These are phyloP conservation scores for Blepharisma japonicum DNA, from an alignment of 73 alveolate genomes.

Conservation along the genomic window DNA sequence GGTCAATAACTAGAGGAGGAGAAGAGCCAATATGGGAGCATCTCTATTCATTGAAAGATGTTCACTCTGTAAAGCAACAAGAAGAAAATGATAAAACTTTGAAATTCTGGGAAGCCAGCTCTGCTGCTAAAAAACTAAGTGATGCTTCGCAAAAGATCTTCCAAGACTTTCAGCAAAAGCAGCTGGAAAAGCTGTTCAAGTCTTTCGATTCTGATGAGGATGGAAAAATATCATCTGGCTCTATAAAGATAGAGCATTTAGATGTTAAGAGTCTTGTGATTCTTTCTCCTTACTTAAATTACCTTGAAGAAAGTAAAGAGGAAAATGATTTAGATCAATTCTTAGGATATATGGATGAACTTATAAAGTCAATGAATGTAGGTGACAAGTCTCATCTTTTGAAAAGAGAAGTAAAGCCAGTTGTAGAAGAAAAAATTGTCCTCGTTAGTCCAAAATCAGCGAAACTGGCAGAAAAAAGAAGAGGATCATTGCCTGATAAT, in stretches of 20 bases:
- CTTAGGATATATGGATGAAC: background rate
- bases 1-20: background rate
- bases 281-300: background rate
- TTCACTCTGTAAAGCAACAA: background rate
- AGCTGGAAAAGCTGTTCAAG: background rate
- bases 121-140: background rate
- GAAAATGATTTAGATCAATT: background rate
- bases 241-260: background rate
- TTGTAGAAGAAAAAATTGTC: background rate
- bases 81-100: background rate
- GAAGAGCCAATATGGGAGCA: conserved; percentile 10
- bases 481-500: background rate
- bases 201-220: background rate
- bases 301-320: background rate
- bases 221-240: background rate
- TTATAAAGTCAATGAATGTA: background rate
- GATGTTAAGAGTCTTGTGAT: background rate
- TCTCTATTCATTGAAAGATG: background rate
- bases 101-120: conserved; percentile 4
- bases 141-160: background rate
- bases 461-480: background rate
- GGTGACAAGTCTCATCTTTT: background rate
- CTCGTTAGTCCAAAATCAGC: background rate
- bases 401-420: background rate
- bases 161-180: background rate